Percentiles rank a stretch among this genome's conserved stretches.
Conservation (phyloP, 805 yeast genomes). For the Barnettozyma botsteinii region DNA sequence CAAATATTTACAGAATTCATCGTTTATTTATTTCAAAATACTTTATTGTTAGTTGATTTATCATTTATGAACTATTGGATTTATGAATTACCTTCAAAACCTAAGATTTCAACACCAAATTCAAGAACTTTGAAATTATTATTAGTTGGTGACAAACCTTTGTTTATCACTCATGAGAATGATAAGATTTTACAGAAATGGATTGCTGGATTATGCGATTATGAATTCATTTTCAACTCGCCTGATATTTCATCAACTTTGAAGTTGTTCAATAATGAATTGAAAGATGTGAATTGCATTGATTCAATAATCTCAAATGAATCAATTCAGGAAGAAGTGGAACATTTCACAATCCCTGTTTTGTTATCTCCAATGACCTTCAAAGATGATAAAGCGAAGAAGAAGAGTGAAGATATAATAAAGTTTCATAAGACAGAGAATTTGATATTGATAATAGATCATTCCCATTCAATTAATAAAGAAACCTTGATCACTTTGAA, state of each 20-base stretch:
- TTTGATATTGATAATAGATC: conserved; percentile 17
- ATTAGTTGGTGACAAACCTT: conserved; percentile 16
- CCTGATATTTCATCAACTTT: conserved; percentile 29
- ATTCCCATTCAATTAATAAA: conserved; percentile 8
- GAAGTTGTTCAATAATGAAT: conserved; percentile 8
- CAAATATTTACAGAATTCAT: conserved; percentile 23
- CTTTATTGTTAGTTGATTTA: conserved; percentile 12
- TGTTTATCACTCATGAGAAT: conserved; percentile 25
- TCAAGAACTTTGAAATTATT: conserved; percentile 16
- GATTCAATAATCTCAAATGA: neutral
- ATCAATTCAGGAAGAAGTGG: conserved; percentile 2
- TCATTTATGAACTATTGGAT: conserved; percentile 8
- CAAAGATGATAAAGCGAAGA: conserved; percentile 7
- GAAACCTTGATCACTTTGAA: conserved; percentile 10
- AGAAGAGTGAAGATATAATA: neutral
- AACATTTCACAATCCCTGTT: conserved; percentile 19
- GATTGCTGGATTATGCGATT: conserved; percentile 34
- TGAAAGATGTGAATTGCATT: conserved; percentile 6
- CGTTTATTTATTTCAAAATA: conserved; percentile 31
- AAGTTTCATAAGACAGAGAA: conserved; percentile 12
- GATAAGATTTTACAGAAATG: conserved; percentile 34
- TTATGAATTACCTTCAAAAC: conserved; percentile 6
- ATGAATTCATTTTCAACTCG: conserved; percentile 27
- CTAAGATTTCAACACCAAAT: conserved; percentile 18
- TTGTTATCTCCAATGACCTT: conserved; percentile 19